phyloP scores from a whole-genome alignment of 495 filamentous ascomycete genomes.

The Corynascus novoguineensis region DNA sequence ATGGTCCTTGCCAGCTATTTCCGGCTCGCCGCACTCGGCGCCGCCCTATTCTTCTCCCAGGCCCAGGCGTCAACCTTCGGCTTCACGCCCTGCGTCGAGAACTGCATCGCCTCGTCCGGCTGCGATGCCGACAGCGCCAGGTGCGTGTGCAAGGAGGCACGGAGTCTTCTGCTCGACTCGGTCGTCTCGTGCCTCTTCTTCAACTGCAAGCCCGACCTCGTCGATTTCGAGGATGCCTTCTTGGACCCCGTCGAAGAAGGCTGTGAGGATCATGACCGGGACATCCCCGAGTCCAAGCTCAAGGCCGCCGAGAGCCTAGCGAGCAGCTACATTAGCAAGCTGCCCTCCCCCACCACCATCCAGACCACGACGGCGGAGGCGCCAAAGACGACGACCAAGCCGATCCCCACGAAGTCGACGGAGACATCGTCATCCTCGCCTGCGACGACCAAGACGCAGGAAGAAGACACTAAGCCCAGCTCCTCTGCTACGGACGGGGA shows the following conservation, averaged over 20 bases:
- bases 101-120: conserved; percentile 21
- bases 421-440: background rate
- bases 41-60: conserved; percentile 6
- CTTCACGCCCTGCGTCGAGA: conserved; percentile 22
- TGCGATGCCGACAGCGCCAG: conserved; percentile 18
- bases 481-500: background rate
- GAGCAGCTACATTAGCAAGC: conserved; percentile 17
- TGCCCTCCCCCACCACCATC: conserved; percentile 10
- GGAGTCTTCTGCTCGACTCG: conserved; percentile 18
- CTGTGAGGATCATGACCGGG: conserved; percentile 18
- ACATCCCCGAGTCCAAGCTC: conserved; percentile 22
- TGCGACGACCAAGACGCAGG: background rate
- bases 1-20: conserved; percentile 14
- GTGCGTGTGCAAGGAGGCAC: conserved; percentile 27
- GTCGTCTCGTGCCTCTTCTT: conserved; percentile 28
- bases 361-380: conserved; percentile 4
- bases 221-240: conserved; percentile 18
- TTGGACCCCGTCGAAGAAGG: conserved; percentile 19
- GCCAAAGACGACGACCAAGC: conserved; percentile 2
- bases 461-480: background rate
- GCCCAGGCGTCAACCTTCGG: conserved; percentile 11
- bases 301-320: conserved; percentile 21
- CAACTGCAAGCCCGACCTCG: conserved; percentile 27
- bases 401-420: background rate
- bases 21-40: conserved; percentile 12